Conservation (phyloP, 2,329 filamentous ascomycete genomes). For the Aspergillus fischeri region DNA sequence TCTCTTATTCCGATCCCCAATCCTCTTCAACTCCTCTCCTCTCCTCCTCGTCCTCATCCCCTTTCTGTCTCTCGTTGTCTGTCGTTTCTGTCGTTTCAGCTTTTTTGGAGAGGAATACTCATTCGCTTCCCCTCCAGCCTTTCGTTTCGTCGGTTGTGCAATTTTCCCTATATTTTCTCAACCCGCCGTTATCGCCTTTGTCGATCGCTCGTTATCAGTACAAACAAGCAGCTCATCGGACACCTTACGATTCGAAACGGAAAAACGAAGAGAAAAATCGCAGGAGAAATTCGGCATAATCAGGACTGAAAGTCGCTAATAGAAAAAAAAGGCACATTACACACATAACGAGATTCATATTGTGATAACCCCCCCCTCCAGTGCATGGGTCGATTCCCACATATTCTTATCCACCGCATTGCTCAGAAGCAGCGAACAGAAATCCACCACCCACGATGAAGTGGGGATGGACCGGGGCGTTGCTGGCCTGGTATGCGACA, state of each 20-base stretch:
- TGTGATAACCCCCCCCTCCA: no score
- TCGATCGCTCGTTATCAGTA: background rate
- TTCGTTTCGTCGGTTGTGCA: background rate
- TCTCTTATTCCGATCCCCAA: background rate
- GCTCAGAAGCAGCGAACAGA: background rate
- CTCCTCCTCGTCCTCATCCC: background rate
- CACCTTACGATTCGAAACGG: background rate
- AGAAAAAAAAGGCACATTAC: background rate
- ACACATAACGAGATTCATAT: background rate
- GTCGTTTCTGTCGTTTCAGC: background rate
- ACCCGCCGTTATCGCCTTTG: background rate
- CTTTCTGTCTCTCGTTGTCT: background rate
- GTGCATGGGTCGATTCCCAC: background rate
- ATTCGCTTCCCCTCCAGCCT: background rate
- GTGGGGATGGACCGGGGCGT: constrained; percentile 17
- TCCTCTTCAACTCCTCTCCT: background rate
- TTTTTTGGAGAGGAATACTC: background rate
- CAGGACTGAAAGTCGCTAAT: background rate
- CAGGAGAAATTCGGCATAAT: background rate
- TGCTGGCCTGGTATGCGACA: constrained; percentile 22
- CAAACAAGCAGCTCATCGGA: background rate
- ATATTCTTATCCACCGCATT: background rate
- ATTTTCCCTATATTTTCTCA: background rate
- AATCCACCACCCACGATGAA: constrained; percentile 19
- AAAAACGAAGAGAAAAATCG: background rate